phyloP scores from a whole-genome alignment of 1,139 yeast species.

The Geotrichum restrictum region DNA sequence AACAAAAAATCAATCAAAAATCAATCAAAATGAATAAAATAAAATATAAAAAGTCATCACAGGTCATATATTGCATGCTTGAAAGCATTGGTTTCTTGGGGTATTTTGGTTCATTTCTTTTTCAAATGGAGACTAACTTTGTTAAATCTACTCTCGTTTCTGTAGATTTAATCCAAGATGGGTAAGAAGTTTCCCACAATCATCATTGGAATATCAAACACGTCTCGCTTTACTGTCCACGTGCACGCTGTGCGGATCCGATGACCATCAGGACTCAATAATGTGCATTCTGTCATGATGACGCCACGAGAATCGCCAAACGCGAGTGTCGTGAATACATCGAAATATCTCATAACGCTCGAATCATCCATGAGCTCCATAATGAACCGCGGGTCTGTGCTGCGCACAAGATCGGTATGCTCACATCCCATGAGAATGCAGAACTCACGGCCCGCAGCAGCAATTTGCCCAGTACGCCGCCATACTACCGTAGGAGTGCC shows the following conservation, averaged over 20 bases:
- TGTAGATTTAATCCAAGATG: slow-evolving; percentile 15
- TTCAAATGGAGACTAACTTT: too few relatives aligned
- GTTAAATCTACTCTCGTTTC: neutral
- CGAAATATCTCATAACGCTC: slow-evolving; percentile 84
- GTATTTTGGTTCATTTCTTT: too few relatives aligned
- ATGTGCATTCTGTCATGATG: slow-evolving; percentile 80
- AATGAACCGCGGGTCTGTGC: slow-evolving; percentile 54
- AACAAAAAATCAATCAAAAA: too few relatives aligned
- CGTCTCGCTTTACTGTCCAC: slow-evolving; percentile 87
- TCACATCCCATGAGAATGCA: slow-evolving; percentile 66
- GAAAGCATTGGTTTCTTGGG: too few relatives aligned
- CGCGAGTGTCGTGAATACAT: slow-evolving; percentile 77
- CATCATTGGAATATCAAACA: slow-evolving; percentile 95
- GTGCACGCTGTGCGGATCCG: slow-evolving; percentile 68
- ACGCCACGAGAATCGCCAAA: slow-evolving; percentile 87
- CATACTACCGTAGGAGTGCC: slow-evolving; percentile 95
- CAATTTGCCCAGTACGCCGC: slow-evolving; percentile 94
- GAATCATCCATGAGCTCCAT: slow-evolving; percentile 87
- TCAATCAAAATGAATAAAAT: too few relatives aligned
- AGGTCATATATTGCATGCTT: too few relatives aligned
- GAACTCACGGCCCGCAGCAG: slow-evolving; percentile 88
- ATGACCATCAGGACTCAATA: slow-evolving; percentile 53
- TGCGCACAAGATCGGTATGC: slow-evolving; percentile 55
- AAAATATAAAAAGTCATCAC: too few relatives aligned
- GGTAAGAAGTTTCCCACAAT: slow-evolving; percentile 62